Evolutionary conservation across 2,329 filamentous ascomycete species (phyloP).

Genomic region (Hypomyces perniciosus): DNA sequence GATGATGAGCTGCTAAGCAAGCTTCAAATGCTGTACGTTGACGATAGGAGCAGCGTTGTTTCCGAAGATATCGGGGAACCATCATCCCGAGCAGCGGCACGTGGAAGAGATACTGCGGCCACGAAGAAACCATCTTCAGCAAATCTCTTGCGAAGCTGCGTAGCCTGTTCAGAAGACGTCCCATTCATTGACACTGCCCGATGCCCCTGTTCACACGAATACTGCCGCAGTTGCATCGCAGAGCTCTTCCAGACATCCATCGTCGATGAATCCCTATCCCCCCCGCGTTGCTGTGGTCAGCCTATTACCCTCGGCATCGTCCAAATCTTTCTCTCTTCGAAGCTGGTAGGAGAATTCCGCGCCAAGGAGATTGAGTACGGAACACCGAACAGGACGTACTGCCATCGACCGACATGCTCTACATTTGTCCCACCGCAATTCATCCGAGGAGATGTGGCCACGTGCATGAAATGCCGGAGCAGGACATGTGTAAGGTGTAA

Average conservation of each 20-base stretch:
- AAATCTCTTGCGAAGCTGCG: slow-evolving; percentile 1
- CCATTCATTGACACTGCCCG: neutral
- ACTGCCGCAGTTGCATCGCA: slow-evolving; percentile 44
- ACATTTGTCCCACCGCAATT: slow-evolving; percentile 36
- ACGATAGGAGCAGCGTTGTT: neutral
- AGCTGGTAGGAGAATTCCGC: slow-evolving; percentile 32
- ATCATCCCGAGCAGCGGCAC: neutral
- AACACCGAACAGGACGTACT: slow-evolving; percentile 46
- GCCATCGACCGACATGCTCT: slow-evolving; percentile 37
- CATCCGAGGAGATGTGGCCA: slow-evolving; percentile 29
- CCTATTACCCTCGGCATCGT: slow-evolving; percentile 32
- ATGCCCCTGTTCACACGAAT: slow-evolving; percentile 40
- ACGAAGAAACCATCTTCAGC: neutral
- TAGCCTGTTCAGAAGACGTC: slow-evolving; percentile 2
- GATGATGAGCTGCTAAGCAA: slow-evolving; percentile 9
- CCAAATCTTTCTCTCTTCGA: slow-evolving; percentile 27
- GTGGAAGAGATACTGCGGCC: neutral
- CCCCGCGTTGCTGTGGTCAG: slow-evolving; percentile 45
- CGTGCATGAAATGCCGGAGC: slow-evolving; percentile 36
- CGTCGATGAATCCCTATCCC: slow-evolving; percentile 45
- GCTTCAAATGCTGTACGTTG: neutral
- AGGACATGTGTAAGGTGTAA: slow-evolving; percentile 49
- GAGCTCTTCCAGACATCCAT: slow-evolving; percentile 36
- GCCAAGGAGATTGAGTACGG: slow-evolving; percentile 44
- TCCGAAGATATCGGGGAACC: neutral